These are phyloP conservation scores for Jacaranda copaia DNA, from an alignment of 257 asterid species.

Conservation along the genomic window DNA sequence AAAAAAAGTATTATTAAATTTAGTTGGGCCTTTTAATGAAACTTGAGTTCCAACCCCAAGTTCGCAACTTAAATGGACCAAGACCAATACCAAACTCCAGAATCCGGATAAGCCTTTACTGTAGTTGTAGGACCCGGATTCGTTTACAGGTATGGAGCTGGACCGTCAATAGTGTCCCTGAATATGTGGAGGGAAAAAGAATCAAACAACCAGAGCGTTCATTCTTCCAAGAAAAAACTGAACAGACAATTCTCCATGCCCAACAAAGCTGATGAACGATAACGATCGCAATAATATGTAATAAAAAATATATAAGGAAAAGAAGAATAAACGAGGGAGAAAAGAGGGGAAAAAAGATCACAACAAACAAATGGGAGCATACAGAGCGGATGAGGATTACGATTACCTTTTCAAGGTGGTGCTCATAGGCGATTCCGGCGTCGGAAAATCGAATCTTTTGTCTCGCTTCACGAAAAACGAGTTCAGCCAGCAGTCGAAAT, in stretches of 20 bases:
- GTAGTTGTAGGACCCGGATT: slow-evolving; percentile 1
- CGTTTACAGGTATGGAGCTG: slow-evolving; percentile 19
- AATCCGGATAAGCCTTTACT: neutral
- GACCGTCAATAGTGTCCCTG: slow-evolving; percentile 39
- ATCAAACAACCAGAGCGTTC: slow-evolving; percentile 31
- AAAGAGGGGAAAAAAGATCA: neutral
- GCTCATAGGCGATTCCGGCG: slow-evolving; percentile 84
- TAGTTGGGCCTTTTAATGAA: neutral
- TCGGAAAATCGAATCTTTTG: slow-evolving; percentile 81
- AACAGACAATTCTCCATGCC: slow-evolving; percentile 1
- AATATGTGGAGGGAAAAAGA: slow-evolving; percentile 45
- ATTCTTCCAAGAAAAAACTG: slow-evolving; percentile 1
- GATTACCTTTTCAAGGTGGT: slow-evolving; percentile 88
- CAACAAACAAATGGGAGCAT: slow-evolving; percentile 57
- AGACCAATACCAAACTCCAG: neutral
- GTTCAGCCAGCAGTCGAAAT: slow-evolving; percentile 80
- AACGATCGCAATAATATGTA: neutral
- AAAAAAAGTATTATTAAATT: neutral
- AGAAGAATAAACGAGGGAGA: neutral
- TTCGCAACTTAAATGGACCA: neutral
- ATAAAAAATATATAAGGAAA: neutral
- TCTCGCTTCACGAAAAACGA: slow-evolving; percentile 80
- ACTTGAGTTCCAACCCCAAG: neutral
- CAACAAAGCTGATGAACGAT: slow-evolving; percentile 18
- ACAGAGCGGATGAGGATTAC: slow-evolving; percentile 86